phyloP scores from a whole-genome alignment of 768 basidiomycete genomes.

The Amanita fuliginea region DNA sequence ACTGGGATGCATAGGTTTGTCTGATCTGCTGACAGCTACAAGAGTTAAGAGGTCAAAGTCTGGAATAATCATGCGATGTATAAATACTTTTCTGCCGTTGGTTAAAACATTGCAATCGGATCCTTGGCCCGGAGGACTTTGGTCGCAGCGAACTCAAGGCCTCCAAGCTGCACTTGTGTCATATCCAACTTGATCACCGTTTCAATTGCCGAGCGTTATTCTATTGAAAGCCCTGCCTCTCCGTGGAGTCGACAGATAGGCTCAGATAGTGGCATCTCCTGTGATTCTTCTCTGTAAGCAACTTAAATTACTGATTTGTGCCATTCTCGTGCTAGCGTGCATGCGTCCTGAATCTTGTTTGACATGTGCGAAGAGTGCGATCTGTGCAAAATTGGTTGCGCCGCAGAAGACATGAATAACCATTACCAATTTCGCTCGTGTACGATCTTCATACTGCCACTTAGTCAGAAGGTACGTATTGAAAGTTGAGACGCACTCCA shows the following conservation, averaged over 20 bases:
- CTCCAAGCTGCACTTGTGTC: slow-evolving; percentile 4
- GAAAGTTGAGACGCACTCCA: background rate
- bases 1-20: slow-evolving; percentile 7
- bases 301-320: background rate
- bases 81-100: slow-evolving; percentile 4
- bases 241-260: slow-evolving; percentile 2
- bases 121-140: background rate
- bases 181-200: background rate
- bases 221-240: background rate
- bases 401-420: background rate
- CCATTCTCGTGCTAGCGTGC: slow-evolving; percentile 2
- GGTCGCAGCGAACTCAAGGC: slow-evolving; percentile 4
- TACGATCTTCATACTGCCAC: slow-evolving; percentile 4
- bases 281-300: background rate
- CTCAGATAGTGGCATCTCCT: slow-evolving; percentile 4
- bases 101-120: background rate
- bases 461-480: background rate
- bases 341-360: slow-evolving; percentile 6
- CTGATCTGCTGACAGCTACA: background rate
- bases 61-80: background rate
- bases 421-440: background rate
- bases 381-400: background rate
- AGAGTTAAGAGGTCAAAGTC: background rate
- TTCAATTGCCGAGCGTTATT: background rate
- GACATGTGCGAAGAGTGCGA: slow-evolving; percentile 2